phyloP scores from a whole-genome alignment of 106 monocot species.

The Dendrobium chrysotoxum region DNA sequence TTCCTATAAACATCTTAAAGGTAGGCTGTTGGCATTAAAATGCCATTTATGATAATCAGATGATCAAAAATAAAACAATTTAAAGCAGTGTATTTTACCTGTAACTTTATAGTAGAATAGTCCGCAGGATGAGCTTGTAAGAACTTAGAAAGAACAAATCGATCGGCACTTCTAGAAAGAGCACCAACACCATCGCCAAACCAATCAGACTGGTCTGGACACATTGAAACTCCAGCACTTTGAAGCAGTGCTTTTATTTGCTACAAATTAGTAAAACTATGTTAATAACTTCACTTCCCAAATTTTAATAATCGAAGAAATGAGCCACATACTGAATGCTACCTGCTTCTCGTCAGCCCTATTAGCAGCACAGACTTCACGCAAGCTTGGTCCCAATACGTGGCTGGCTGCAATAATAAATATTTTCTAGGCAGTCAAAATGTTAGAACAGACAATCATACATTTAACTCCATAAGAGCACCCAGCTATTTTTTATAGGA shows the following conservation, averaged over 20 bases:
- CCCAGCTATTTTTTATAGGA: background rate
- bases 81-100: conserved; percentile 36
- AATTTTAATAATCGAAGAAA: background rate
- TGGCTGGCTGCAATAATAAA: conserved; percentile 28
- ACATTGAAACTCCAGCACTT: conserved; percentile 69
- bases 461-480: background rate
- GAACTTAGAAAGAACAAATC: conserved; percentile 77
- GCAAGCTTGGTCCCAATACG: conserved; percentile 67
- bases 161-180: conserved; percentile 69
- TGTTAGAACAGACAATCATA: background rate
- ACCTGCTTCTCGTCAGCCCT: conserved; percentile 90
- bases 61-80: background rate
- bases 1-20: background rate
- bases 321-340: background rate
- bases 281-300: background rate
- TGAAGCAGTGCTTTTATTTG: conserved; percentile 89
- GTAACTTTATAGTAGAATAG: conserved; percentile 78
- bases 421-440: background rate
- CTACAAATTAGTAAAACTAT: conserved; percentile 25
- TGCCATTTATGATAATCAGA: no score
- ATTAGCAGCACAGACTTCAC: conserved; percentile 90
- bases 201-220: conserved; percentile 84
- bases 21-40: background rate
- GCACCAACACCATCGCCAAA: conserved; percentile 41
- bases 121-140: conserved; percentile 77